Evolutionary conservation across 1,139 yeast species (phyloP).

Genomic region (Kodamaea sp.): DNA sequence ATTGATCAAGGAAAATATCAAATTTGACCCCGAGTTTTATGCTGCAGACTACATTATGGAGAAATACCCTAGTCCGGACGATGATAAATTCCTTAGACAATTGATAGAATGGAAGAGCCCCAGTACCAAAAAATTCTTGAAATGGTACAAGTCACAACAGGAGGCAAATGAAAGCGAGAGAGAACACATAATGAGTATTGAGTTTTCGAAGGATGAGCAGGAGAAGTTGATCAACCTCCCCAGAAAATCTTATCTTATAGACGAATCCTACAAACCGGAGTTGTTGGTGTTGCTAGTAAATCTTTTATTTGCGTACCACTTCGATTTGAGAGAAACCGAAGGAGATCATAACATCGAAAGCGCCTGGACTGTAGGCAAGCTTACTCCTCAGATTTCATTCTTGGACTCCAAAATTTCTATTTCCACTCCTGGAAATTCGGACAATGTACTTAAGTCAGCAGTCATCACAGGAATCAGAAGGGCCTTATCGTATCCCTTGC

Average conservation of each 20-base stretch:
- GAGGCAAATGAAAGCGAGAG: constrained; percentile 22
- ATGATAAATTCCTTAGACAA: constrained; percentile 53
- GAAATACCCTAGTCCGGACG: constrained; percentile 53
- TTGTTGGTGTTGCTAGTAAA: constrained; percentile 63
- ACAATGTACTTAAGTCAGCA: constrained; percentile 46
- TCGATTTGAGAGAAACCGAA: constrained; percentile 70
- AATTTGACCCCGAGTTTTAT: constrained; percentile 87
- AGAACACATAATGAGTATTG: constrained; percentile 38
- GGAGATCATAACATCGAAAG: constrained; percentile 86
- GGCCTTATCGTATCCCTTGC: constrained; percentile 77
- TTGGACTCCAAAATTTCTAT: constrained; percentile 60
- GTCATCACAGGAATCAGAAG: constrained; percentile 67
- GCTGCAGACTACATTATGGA: constrained; percentile 77
- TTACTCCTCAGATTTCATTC: constrained; percentile 74
- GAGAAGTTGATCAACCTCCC: constrained; percentile 71
- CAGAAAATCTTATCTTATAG: constrained; percentile 57
- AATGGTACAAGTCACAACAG: constrained; percentile 49
- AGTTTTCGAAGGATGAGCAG: constrained; percentile 61
- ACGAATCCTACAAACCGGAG: constrained; percentile 45
- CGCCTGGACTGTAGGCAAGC: constrained; percentile 90
- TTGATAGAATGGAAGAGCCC: constrained; percentile 63
- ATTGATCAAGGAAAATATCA: constrained; percentile 65
- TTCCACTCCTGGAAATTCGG: constrained; percentile 27
- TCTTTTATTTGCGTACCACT: constrained; percentile 69
- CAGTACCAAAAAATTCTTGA: constrained; percentile 38